Evolutionary conservation across 257 asterid genomes (phyloP), one percentile per base, ranked within the genome.

Genomic region (Datura wrightii): DNA sequence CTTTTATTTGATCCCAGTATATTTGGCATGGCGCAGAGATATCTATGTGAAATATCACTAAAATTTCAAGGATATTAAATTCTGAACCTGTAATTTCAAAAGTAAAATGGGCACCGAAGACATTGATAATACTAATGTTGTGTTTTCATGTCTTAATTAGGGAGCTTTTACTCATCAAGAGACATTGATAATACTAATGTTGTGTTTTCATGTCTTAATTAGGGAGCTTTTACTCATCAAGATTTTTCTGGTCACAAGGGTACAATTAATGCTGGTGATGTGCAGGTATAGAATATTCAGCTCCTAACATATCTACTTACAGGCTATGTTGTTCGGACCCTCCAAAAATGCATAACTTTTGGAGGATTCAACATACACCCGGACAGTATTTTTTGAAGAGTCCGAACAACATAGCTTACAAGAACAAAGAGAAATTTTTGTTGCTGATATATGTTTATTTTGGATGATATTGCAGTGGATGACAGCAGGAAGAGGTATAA

Each of bases 401-500:
- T 72, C 80, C 0, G 6, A 44, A 8, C 80, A 72, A 50, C 15
- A 5, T 71, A 71, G 18, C 65, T 78, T 56, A 79, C n/a, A 50
- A 37, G 66, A 56, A 79, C 16, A 56, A 10, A 13, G 34, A 10
- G 2, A 34, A 15, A 36, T 19, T 52, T 1, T 37, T 52, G 2
- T 59, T 59, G 79, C 7, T 67, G 56, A 83, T 65, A 19, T 36
- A 14, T 15, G 34, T 83, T 14, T 86, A 72, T 63, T 37, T 69
- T 52, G 85, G 65, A 16, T 24, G 60, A 5, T 74, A 31, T 50
- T 86, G 90, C 91, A 96, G 99, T 96, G 99, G 99, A 94, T 94
- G 99, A 96, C 99, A 3, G 97, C 98, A 36, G 99, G 99, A 46
- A 92, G 97, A 85, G 99, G 99, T 46, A 93, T 96, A 24, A 90